These are phyloP conservation scores for Tilletia indica DNA, from an alignment of 1,284 basidiomycete genomes.

Conservation along the genomic window DNA sequence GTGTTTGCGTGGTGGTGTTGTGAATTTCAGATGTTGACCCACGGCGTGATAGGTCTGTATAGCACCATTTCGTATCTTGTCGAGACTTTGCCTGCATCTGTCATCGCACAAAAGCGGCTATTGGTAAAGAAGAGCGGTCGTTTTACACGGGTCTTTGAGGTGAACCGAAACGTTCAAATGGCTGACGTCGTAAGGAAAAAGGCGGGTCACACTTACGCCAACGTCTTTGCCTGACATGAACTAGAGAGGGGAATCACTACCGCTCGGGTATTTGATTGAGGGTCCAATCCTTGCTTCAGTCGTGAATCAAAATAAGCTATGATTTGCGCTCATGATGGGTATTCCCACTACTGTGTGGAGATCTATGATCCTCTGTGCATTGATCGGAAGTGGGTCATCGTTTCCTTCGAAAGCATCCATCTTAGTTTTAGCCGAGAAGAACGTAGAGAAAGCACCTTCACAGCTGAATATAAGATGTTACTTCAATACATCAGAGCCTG, in stretches of 20 bases:
- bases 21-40: too few species aligned
- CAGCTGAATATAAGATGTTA: too few species aligned
- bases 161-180: background rate
- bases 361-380: background rate
- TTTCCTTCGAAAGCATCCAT: background rate
- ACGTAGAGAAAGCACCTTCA: background rate
- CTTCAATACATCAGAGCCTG: too few species aligned
- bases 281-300: background rate
- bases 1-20: too few species aligned
- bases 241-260: background rate
- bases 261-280: background rate
- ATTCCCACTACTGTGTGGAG: background rate
- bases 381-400: background rate
- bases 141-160: background rate
- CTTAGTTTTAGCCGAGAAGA: background rate
- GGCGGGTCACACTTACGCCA: background rate
- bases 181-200: background rate
- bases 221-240: background rate
- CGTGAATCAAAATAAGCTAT: background rate
- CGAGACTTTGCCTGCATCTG: background rate
- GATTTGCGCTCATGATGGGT: background rate
- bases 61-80: background rate
- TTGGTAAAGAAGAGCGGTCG: background rate
- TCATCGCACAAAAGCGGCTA: background rate
- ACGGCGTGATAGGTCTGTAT: too few species aligned